These are phyloP conservation scores for Aquilaria malaccensis DNA, from an alignment of 345 rosid species.

Conservation along the genomic window DNA sequence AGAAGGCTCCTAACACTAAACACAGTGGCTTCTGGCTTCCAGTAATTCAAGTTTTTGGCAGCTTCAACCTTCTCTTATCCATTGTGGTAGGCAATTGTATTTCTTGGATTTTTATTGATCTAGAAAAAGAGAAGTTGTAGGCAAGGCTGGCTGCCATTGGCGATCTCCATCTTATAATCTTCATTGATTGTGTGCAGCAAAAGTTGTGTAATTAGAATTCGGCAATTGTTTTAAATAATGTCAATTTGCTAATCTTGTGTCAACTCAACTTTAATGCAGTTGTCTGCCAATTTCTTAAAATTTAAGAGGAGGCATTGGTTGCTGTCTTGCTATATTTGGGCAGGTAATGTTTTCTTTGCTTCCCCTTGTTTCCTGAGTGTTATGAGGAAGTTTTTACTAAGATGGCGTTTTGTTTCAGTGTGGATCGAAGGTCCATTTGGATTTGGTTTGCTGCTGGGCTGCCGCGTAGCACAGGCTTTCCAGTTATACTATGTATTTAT, in stretches of 20 bases:
- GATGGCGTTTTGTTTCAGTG: conserved; percentile 38
- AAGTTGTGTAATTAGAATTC: not conserved
- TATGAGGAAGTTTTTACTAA: conserved; percentile 3
- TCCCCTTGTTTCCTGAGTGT: conserved; percentile 2
- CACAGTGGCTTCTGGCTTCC: conserved; percentile 93
- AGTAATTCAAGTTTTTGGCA: conserved; percentile 62
- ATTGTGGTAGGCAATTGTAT: conserved; percentile 39
- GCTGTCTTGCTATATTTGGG: conserved; percentile 86
- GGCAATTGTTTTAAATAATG: not conserved
- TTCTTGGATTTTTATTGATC: not conserved
- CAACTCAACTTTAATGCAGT: conserved; percentile 26
- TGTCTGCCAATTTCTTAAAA: conserved; percentile 42
- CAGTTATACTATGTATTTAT: conserved; percentile 80
- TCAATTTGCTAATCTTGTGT: not conserved
- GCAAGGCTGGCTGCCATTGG: not conserved
- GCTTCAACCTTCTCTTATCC: conserved; percentile 63
- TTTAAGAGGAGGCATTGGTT: conserved; percentile 50
- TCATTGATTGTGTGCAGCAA: not conserved
- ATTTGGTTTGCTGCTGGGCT: conserved; percentile 79
- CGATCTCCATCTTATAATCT: not conserved
- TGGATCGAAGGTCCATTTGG: conserved; percentile 95
- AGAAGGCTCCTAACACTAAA: conserved; percentile 58
- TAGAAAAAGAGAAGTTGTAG: not conserved
- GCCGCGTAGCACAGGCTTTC: conserved; percentile 80
- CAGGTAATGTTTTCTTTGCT: conserved; percentile 41